Conservation (phyloP, 371 early-diverging fungal species). For the Mortierella sp. region DNA sequence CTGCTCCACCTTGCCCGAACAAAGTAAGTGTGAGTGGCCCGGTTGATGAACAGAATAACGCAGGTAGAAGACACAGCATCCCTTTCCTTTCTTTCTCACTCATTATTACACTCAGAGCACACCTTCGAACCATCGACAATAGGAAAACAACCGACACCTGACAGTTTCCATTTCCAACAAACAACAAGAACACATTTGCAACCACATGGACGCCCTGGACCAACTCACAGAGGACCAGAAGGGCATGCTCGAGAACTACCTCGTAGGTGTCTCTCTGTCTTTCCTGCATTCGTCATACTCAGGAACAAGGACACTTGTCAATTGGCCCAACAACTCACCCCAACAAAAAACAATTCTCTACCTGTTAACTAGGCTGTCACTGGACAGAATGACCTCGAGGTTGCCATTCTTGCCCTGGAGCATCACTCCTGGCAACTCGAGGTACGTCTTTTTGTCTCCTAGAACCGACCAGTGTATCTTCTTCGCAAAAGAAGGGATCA, state of each 20-base stretch:
- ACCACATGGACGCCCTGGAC: conserved; percentile 52
- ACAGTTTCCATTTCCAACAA: not conserved
- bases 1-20: not conserved
- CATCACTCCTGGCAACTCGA: conserved; percentile 58
- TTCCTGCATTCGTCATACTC: not conserved
- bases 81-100: not conserved
- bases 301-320: not conserved
- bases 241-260: conserved; percentile 48
- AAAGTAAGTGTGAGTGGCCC: not conserved
- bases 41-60: not conserved
- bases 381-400: conserved; percentile 56
- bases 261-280: conserved; percentile 35
- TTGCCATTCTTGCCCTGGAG: conserved; percentile 52
- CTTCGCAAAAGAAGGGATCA: not conserved
- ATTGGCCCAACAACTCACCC: not conserved
- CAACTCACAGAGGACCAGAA: conserved; percentile 48
- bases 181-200: not conserved
- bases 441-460: conserved; percentile 22
- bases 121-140: not conserved
- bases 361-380: conserved; percentile 39
- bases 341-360: not conserved
- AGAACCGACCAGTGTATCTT: not conserved
- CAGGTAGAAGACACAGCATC: not conserved
- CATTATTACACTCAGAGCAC: not conserved
- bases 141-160: not conserved